Conservation (phyloP, 2,329 filamentous ascomycete genomes). For the Penicillium sp. region DNA sequence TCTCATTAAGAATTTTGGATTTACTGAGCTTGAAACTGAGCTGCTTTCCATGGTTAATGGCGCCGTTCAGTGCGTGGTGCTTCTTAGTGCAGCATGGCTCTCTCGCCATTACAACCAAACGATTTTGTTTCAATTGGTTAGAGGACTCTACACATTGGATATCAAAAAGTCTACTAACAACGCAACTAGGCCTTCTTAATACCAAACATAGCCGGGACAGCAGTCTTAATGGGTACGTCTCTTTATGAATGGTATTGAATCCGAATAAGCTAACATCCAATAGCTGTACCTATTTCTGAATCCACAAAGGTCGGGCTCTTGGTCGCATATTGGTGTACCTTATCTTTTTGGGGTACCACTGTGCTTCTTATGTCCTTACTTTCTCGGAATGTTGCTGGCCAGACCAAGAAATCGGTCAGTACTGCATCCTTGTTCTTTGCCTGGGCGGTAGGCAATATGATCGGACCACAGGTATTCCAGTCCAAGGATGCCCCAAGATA, state of each 20-base stretch:
- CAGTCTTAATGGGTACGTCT: constrained; percentile 1
- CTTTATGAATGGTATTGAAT: not conserved
- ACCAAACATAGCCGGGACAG: constrained; percentile 4
- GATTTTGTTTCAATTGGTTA: constrained; percentile 6
- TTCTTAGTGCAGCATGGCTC: constrained; percentile 7
- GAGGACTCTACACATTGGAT: not conserved
- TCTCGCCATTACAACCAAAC: constrained; percentile 8
- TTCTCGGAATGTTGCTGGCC: constrained; percentile 11
- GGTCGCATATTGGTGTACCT: constrained; percentile 9
- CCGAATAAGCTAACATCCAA: not conserved
- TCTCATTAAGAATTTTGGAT: constrained; percentile 12
- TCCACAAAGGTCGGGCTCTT: constrained; percentile 2
- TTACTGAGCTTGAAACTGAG: constrained; percentile 6
- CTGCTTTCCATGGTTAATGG: constrained; percentile 11
- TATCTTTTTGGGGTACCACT: constrained; percentile 4
- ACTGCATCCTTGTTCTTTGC: constrained; percentile 8
- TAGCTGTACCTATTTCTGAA: constrained; percentile 2
- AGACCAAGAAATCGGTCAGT: constrained; percentile 9
- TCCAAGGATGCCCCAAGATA: constrained; percentile 4
- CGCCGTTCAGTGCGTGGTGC: constrained; percentile 7
- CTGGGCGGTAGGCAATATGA: constrained; percentile 12
- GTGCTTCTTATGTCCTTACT: constrained; percentile 7
- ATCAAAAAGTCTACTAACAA: not conserved
- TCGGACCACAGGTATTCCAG: constrained; percentile 9
- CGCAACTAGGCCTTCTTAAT: constrained; percentile 1